phyloP scores from a whole-genome alignment of 2,329 filamentous ascomycete species.

The Aureobasidium uvarum region DNA sequence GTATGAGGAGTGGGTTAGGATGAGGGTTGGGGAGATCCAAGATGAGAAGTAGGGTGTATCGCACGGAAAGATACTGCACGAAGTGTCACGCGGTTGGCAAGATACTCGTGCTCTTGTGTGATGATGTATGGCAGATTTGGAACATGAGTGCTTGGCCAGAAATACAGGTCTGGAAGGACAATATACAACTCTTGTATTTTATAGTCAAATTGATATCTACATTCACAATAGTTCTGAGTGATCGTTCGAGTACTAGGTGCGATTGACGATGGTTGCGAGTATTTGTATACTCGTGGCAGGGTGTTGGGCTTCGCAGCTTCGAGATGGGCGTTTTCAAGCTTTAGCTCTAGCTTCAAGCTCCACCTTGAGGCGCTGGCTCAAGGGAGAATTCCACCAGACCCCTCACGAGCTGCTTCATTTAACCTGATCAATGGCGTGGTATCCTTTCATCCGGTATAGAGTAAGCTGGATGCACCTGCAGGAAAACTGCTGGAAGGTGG shows the following conservation, averaged over 20 bases:
- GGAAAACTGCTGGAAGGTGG: background rate
- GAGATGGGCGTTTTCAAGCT: background rate
- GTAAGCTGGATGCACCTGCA: background rate
- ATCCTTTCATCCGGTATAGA: conserved; percentile 7
- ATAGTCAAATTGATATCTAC: too few relatives aligned
- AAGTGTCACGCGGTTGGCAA: too few relatives aligned
- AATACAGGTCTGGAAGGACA: too few relatives aligned
- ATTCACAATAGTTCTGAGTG: too few relatives aligned
- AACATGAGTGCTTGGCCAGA: too few relatives aligned
- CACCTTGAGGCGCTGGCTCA: background rate
- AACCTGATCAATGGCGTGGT: background rate
- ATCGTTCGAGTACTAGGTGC: too few relatives aligned
- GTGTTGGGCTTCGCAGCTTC: background rate
- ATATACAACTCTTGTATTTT: too few relatives aligned
- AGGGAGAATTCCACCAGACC: background rate
- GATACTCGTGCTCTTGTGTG: too few relatives aligned
- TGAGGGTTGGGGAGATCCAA: conserved; percentile 19
- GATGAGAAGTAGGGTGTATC: too few relatives aligned
- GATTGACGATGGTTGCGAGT: background rate
- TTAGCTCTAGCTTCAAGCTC: background rate
- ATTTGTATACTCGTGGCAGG: background rate
- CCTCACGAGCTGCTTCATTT: background rate
- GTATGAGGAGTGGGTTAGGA: conserved; percentile 29
- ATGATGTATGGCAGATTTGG: background rate
- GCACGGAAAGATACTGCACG: too few relatives aligned